Evolutionary conservation across 208 protist genomes (phyloP), one percentile per base, ranked within the genome.

Genomic region (Wallacemonas rigidus): DNA sequence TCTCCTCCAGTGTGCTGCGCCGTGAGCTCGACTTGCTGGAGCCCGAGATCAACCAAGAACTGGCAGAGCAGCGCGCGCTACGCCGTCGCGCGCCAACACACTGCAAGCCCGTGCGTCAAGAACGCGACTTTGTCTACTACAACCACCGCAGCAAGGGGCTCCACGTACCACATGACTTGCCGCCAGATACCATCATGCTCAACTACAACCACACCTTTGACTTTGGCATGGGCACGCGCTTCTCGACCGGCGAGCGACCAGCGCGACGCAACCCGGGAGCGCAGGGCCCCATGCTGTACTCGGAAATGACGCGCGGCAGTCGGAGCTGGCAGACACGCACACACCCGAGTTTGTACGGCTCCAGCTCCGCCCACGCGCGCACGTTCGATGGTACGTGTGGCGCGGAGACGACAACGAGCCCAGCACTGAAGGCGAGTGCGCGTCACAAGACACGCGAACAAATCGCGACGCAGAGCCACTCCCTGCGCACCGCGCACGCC

Each of bases 131-230:
- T 74, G 76, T 92, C 45, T 96, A 94, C 71, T 96, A 94, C 79
- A 94, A 96, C 69, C 85, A 93, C 79, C 81, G 78, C 50, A 94
- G 91, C 76, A 96, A 96, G 62, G 91, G 86, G 26, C 92, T 76
- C 78, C 94, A 80, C 75, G 79, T 96, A n/a, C 91, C 88, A 11
- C 81, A 85, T 45, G 83, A 92, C 58, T 79, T 76, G 26, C 69
- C 72, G 17, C 68, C 79, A 2, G 76, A 85, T 72, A 82, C 79
- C 1, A 40, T 79, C 14, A 83, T 86, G 56, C 75, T 96, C 41
- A 82, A 88, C 45, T 96, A 96, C 78, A 93, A 96, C 58, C 88
- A 96, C 61, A 77, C 93, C 74, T 96, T 87, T 80, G 82, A 86
- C 69, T 96, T 88, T 80, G 83, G 77, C 43, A 86, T 92, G 58